These are phyloP conservation scores for Eucalyptus brandiana DNA, from an alignment of 345 rosid genomes.

Conservation along the genomic window DNA sequence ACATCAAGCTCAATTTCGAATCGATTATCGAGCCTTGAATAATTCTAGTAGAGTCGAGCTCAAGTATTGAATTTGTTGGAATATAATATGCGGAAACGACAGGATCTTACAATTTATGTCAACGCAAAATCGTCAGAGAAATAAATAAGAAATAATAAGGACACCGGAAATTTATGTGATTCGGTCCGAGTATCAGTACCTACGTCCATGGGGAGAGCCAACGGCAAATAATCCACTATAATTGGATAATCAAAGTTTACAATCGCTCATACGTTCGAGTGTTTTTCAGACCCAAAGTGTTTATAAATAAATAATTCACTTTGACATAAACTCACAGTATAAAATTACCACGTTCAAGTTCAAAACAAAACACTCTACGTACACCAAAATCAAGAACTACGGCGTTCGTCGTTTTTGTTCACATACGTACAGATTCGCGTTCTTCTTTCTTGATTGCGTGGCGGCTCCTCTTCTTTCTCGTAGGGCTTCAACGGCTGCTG, in stretches of 20 bases:
- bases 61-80: too few relatives aligned
- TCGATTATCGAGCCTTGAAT: rapidly evolving
- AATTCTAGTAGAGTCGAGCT: neutral
- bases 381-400: rapidly evolving
- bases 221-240: too few relatives aligned
- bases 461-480: too few relatives aligned
- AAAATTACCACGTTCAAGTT: too few relatives aligned
- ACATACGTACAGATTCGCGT: rapidly evolving
- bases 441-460: too few relatives aligned
- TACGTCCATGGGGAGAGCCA: rapidly evolving
- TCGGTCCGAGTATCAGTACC: rapidly evolving
- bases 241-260: too few relatives aligned
- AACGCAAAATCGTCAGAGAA: rapidly evolving
- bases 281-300: rapidly evolving
- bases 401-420: too few relatives aligned
- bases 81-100: rapidly evolving
- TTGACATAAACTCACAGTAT: rapidly evolving
- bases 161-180: rapidly evolving
- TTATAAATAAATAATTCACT: too few relatives aligned
- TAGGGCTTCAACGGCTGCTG: too few relatives aligned
- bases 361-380: rapidly evolving
- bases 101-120: rapidly evolving
- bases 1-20: too few relatives aligned
- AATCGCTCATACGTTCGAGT: rapidly evolving
- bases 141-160: too few relatives aligned